Percentiles rank a stretch among this genome's conserved stretches.
These are phyloP conservation scores for Coelastrella sp. DNA, from an alignment of 139 green algal species.

Conservation along the genomic window DNA sequence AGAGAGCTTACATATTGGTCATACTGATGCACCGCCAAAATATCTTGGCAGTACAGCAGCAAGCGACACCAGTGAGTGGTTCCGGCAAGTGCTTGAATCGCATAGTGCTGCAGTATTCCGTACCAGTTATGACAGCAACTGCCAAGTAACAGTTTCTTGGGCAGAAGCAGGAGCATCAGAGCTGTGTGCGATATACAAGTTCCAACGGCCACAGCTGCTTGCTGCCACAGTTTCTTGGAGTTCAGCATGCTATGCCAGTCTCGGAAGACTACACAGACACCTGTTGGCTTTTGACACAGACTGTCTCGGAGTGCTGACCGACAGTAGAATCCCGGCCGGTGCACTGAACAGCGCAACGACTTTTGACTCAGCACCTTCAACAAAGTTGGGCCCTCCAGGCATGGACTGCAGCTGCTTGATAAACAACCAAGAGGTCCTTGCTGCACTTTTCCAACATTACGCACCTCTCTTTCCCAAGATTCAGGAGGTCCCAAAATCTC, in stretches of 20 bases:
- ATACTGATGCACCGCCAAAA: no score
- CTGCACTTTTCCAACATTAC: background rate
- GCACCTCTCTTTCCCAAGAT: background rate
- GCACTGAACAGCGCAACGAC: no score
- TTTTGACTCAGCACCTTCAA: no score
- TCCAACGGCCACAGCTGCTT: background rate
- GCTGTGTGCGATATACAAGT: background rate
- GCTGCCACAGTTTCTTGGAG: background rate
- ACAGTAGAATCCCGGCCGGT: background rate
- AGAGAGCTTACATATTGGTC: no score
- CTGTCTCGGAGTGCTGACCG: background rate
- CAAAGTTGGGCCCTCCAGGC: no score
- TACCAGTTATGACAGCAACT: no score
- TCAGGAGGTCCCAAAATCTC: conserved; percentile 4
- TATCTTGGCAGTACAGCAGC: no score
- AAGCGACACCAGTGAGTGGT: no score
- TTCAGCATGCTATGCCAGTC: no score
- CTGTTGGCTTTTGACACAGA: background rate
- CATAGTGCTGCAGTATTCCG: no score
- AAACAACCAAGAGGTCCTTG: background rate
- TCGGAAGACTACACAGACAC: background rate
- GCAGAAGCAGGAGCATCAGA: background rate
- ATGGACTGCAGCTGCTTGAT: background rate
- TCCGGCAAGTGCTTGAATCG: no score
- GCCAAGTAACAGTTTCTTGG: no score